Percentiles rank a stretch among this genome's conserved stretches.
Evolutionary conservation across 495 filamentous ascomycete species (phyloP).

Genomic region (Penicillium argentinense): DNA sequence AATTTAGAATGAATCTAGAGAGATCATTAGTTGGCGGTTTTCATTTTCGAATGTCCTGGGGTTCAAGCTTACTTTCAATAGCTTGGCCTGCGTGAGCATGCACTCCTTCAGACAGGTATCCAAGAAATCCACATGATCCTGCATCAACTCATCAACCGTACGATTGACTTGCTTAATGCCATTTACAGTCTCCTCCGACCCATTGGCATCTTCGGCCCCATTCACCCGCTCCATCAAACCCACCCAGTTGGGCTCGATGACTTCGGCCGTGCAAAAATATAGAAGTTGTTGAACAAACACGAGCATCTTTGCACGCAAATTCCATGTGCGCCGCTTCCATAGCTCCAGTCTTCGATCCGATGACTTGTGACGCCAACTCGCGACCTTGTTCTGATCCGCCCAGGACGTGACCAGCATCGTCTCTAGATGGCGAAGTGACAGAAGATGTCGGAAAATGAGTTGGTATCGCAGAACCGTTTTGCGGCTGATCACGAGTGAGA

Average conservation of each 20-base stretch:
- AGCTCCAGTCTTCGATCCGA: conserved; percentile 73
- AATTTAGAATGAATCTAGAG: conserved; percentile 90
- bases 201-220: conserved; percentile 52
- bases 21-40: not conserved
- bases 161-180: conserved; percentile 59
- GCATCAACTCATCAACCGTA: conserved; percentile 97
- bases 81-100: conserved; percentile 95
- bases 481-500: conserved; percentile 92
- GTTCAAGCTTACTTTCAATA: conserved; percentile 68
- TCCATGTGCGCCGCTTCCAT: conserved; percentile 94
- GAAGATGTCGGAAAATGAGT: conserved; percentile 87
- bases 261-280: conserved; percentile 95
- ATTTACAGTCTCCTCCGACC: conserved; percentile 47
- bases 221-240: conserved; percentile 82
- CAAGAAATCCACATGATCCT: conserved; percentile 97
- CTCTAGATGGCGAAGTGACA: conserved; percentile 87
- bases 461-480: conserved; percentile 96
- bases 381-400: conserved; percentile 82
- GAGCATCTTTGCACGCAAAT: conserved; percentile 86
- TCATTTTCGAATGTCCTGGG: not conserved
- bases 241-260: conserved; percentile 98
- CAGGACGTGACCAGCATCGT: conserved; percentile 79
- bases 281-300: conserved; percentile 94
- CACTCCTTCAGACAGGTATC: conserved; percentile 98
- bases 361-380: conserved; percentile 81